These are phyloP conservation scores for Glebionis coronaria DNA, from an alignment of 129 eudicot species.

Conservation along the genomic window DNA sequence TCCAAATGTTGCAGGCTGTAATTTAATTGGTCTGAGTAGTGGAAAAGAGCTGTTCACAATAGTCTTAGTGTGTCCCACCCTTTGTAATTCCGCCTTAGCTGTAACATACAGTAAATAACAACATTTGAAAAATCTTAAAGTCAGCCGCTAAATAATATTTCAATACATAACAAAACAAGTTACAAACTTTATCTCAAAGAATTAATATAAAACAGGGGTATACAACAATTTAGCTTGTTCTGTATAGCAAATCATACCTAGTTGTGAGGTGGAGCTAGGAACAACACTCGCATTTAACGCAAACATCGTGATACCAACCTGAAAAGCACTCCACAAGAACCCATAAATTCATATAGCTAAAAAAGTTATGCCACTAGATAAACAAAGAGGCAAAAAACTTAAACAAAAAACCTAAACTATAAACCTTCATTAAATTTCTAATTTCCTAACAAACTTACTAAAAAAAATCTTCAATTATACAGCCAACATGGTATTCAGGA, in stretches of 20 bases:
- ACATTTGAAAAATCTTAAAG: slow-evolving; percentile 11
- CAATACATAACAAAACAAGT: slow-evolving; percentile 13
- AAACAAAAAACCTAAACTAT: not conserved
- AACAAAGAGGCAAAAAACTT: not conserved
- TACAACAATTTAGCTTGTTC: not conserved
- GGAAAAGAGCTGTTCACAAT: slow-evolving; percentile 21
- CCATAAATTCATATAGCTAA: not conserved
- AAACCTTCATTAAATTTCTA: not conserved
- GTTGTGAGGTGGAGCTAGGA: slow-evolving; percentile 36
- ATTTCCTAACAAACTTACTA: slow-evolving; percentile 5
- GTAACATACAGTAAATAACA: slow-evolving; percentile 19
- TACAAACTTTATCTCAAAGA: not conserved
- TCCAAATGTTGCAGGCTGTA: slow-evolving; percentile 30
- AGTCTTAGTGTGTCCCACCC: slow-evolving; percentile 31
- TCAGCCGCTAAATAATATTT: not conserved
- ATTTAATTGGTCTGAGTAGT: slow-evolving; percentile 23
- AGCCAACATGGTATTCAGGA: not conserved
- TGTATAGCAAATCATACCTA: slow-evolving; percentile 33
- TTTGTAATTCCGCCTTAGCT: slow-evolving; percentile 42
- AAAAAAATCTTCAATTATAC: not conserved
- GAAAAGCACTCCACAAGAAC: slow-evolving; percentile 5
- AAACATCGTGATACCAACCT: slow-evolving; percentile 38
- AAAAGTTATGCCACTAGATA: not conserved
- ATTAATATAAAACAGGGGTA: not conserved
- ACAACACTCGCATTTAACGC: slow-evolving; percentile 35